These are phyloP conservation scores for Fraxinus ornus DNA, from an alignment of 305 asterid genomes.

Conservation along the genomic window DNA sequence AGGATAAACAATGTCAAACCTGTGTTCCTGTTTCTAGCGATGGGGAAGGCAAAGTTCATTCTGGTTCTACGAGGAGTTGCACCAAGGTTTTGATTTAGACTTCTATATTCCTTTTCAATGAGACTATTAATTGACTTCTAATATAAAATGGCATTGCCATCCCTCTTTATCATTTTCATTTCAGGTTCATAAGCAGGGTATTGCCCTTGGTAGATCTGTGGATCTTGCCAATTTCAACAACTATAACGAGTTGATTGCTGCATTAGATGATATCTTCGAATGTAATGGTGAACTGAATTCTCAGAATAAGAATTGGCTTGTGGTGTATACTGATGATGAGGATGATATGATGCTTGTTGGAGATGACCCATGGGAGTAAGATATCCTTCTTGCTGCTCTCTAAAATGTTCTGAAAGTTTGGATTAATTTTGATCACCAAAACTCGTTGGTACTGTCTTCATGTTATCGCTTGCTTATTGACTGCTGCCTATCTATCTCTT, in stretches of 20 bases:
- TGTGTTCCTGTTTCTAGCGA: slow-evolving; percentile 37
- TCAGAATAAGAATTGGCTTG: slow-evolving; percentile 73
- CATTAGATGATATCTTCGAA: slow-evolving; percentile 75
- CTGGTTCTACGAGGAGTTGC: slow-evolving; percentile 77
- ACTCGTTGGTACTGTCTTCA: not conserved
- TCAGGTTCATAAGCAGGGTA: slow-evolving; percentile 84
- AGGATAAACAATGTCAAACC: slow-evolving; percentile 50
- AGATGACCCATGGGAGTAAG: slow-evolving; percentile 99
- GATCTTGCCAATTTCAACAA: slow-evolving; percentile 78
- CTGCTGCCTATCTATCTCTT: not conserved
- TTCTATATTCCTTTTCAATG: too few relatives aligned
- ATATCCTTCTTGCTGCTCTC: slow-evolving; percentile 15
- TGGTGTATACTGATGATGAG: slow-evolving; percentile 91
- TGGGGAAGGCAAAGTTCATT: slow-evolving; percentile 51
- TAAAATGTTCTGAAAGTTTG: not conserved
- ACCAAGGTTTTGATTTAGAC: slow-evolving; percentile 62
- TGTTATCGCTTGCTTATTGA: not conserved
- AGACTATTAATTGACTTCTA: too few relatives aligned
- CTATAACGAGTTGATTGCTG: slow-evolving; percentile 69
- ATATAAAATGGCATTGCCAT: not conserved
- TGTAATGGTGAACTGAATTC: slow-evolving; percentile 77
- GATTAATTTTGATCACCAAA: not conserved
- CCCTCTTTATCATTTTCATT: not conserved
- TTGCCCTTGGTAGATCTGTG: slow-evolving; percentile 91
- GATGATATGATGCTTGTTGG: slow-evolving; percentile 99